Percentiles rank a stretch among this genome's conserved stretches.
These are phyloP conservation scores for Cymbopogon flexuosus DNA, from an alignment of 202 grass and related monocot genomes.

Conservation along the genomic window DNA sequence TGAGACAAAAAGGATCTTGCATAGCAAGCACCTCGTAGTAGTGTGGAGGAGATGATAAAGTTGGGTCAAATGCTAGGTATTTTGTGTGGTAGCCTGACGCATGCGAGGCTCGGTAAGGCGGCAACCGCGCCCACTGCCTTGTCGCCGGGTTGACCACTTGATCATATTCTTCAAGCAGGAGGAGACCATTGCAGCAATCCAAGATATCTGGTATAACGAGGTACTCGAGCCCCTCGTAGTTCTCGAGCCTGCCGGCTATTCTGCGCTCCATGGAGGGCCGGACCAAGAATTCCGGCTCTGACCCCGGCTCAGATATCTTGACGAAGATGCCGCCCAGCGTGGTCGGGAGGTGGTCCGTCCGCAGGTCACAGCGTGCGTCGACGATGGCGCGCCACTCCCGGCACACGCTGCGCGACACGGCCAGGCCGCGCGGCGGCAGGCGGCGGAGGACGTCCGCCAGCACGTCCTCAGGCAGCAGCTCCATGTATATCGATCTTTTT, in stretches of 20 bases:
- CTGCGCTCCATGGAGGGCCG: neutral
- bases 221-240: no score
- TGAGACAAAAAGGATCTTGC: no score
- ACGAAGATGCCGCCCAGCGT: neutral
- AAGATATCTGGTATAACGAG: fast-evolving
- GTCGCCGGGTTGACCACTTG: neutral
- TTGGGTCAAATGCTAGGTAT: no score
- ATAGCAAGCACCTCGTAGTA: no score
- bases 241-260: neutral
- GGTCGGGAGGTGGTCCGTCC: neutral
- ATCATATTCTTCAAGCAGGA: neutral
- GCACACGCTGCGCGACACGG: neutral
- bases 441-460: neutral
- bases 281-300: neutral
- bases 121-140: neutral
- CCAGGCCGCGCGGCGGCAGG: neutral
- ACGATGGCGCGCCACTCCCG: neutral
- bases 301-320: fast-evolving
- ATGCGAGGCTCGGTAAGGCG: neutral
- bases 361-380: neutral
- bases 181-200: constrained; percentile 1
- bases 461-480: neutral
- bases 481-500: neutral
- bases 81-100: no score
- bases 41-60: no score